Conservation (phyloP, 2,329 filamentous ascomycete species). For the Magnaporthiopsis rhizophila region DNA sequence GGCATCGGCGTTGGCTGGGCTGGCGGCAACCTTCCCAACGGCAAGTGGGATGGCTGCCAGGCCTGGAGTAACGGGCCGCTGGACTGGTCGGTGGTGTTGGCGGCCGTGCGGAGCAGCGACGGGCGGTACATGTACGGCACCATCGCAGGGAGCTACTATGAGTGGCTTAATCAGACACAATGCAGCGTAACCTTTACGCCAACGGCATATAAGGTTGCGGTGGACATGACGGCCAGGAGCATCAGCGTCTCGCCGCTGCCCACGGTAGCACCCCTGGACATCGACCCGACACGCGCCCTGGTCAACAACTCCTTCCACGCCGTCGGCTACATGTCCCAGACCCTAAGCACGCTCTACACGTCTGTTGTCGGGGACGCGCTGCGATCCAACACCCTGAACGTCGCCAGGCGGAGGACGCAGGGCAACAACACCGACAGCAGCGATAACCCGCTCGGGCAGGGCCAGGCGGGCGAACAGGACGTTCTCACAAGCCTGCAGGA, state of each 20-base stretch:
- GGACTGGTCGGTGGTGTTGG: conserved; percentile 20
- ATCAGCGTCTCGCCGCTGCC: conserved; percentile 16
- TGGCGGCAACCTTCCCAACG: no score
- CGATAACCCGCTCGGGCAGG: no score
- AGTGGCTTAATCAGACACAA: conserved; percentile 23
- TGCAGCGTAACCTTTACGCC: conserved; percentile 23
- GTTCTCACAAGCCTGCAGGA: no score
- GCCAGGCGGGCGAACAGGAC: no score
- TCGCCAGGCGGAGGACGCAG: no score
- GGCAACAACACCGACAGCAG: no score
- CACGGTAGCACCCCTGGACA: conserved; percentile 9
- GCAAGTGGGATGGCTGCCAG: conserved; percentile 12
- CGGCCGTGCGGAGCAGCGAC: conserved; percentile 20
- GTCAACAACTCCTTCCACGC: conserved; percentile 22
- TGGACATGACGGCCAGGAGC: conserved; percentile 19
- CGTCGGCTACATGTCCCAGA: conserved; percentile 27
- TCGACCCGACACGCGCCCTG: conserved; percentile 22
- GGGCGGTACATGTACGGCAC: conserved; percentile 20
- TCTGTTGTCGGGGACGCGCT: conserved; percentile 25
- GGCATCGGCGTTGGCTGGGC: no score
- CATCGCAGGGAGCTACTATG: conserved; percentile 21
- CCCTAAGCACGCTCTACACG: conserved; percentile 27
- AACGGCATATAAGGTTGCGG: conserved; percentile 20
- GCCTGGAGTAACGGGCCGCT: conserved; percentile 23
- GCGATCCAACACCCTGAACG: no score